These are phyloP conservation scores for Backusella liffmaniae DNA, from an alignment of 192 early-diverging fungal genomes.

Conservation along the genomic window DNA sequence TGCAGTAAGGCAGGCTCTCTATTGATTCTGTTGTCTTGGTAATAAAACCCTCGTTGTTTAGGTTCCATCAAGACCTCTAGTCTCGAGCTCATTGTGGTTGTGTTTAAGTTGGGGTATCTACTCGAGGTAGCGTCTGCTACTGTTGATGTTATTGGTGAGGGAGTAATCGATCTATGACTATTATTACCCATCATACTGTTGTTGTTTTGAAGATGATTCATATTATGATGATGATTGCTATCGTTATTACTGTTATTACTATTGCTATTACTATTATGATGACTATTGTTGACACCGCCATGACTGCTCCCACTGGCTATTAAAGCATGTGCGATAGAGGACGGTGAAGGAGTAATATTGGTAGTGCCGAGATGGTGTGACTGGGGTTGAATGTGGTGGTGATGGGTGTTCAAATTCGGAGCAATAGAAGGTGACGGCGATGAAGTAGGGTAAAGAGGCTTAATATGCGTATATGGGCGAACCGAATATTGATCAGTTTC, in stretches of 20 bases:
- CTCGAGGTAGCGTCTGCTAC: not conserved
- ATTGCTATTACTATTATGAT: not conserved
- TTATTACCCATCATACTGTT: not conserved
- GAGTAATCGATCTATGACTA: not conserved
- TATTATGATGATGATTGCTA: not conserved
- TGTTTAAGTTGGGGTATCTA: not conserved
- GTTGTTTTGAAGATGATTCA: no score
- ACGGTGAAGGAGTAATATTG: no score
- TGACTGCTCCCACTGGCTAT: not conserved
- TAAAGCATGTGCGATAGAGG: not conserved
- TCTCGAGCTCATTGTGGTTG: not conserved
- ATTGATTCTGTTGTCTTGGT: slow-evolving; percentile 25
- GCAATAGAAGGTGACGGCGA: not conserved
- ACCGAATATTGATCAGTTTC: slow-evolving; percentile 10
- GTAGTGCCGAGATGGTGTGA: not conserved
- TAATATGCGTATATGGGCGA: slow-evolving; percentile 7
- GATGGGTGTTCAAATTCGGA: not conserved
- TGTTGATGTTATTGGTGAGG: not conserved
- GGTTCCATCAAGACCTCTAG: slow-evolving; percentile 19
- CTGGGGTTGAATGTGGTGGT: not conserved
- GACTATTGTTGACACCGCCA: no score
- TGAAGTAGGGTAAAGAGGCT: slow-evolving; percentile 12
- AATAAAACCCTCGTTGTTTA: slow-evolving; percentile 32
- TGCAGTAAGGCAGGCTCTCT: slow-evolving; percentile 28
- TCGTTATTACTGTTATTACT: not conserved